phyloP scores from a whole-genome alignment of 2,329 filamentous ascomycete species.

The Zymoseptoria crescenta region DNA sequence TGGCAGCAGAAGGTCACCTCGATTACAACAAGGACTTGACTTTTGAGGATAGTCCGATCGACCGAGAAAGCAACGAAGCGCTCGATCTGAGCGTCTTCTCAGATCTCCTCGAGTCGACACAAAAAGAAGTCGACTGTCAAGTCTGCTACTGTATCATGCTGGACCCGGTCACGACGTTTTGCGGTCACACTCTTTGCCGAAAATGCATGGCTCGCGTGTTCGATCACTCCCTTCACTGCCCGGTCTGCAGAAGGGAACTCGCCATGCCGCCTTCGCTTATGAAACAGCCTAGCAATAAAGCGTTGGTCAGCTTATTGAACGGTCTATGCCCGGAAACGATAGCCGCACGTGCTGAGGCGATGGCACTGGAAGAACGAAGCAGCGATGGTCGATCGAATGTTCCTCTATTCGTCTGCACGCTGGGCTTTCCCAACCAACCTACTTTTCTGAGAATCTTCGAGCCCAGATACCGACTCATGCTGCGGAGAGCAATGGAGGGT shows the following conservation, averaged over 20 bases:
- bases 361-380: slow-evolving; percentile 51
- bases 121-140: slow-evolving; percentile 75
- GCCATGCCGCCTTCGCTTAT: slow-evolving; percentile 44
- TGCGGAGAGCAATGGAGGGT: slow-evolving; percentile 65
- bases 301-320: slow-evolving; percentile 55
- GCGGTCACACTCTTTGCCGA: slow-evolving; percentile 84
- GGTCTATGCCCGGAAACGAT: slow-evolving; percentile 63
- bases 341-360: slow-evolving; percentile 48
- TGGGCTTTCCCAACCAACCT: slow-evolving; percentile 74
- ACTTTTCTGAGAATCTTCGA: slow-evolving; percentile 90
- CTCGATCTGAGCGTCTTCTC: slow-evolving; percentile 47
- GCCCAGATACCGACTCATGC: slow-evolving; percentile 85
- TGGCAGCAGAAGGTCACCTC: slow-evolving; percentile 57
- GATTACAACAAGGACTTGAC: slow-evolving; percentile 37
- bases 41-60: slow-evolving; percentile 19
- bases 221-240: slow-evolving; percentile 71
- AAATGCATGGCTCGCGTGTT: slow-evolving; percentile 68
- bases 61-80: slow-evolving; percentile 29
- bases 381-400: slow-evolving; percentile 51
- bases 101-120: slow-evolving; percentile 53
- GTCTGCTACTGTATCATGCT: slow-evolving; percentile 77
- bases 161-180: slow-evolving; percentile 75
- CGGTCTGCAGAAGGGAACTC: slow-evolving; percentile 65
- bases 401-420: slow-evolving; percentile 72
- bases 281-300: slow-evolving; percentile 51